Evolutionary conservation across 75 land plant species (phyloP).

Genomic region (Cupressus sempervirens): DNA sequence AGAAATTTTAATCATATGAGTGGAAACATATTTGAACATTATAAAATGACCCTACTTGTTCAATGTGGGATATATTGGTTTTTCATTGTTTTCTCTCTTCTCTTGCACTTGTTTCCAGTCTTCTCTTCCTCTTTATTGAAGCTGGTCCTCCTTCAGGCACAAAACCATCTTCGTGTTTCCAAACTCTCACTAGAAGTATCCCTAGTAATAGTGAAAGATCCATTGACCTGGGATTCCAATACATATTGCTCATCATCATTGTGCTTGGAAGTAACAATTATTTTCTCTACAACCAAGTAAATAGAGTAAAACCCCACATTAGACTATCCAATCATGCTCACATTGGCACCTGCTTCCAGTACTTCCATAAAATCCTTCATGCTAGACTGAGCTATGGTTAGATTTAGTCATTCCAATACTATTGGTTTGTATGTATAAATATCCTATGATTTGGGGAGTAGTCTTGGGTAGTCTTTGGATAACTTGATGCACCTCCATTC

Average conservation of each 20-base stretch:
- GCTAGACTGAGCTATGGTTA: conserved; percentile 28
- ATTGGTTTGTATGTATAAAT: no score
- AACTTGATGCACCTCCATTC: no score
- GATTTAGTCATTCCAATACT: no score
- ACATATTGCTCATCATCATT: conserved; percentile 59
- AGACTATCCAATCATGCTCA: conserved; percentile 49
- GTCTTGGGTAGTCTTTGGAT: no score
- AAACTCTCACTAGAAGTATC: conserved; percentile 49
- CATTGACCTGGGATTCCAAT: conserved; percentile 57
- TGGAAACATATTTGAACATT: no score
- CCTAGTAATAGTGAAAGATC: conserved; percentile 53
- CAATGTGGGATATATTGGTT: no score
- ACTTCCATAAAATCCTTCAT: conserved; percentile 40
- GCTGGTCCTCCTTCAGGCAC: conserved; percentile 47
- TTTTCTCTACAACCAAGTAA: conserved; percentile 39
- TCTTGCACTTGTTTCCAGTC: no score
- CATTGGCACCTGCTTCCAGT: conserved; percentile 29
- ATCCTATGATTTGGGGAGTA: no score
- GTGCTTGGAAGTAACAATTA: conserved; percentile 27
- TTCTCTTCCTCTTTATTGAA: no score
- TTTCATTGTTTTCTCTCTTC: no score
- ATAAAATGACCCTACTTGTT: no score
- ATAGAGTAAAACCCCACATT: conserved; percentile 59
- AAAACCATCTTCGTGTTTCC: conserved; percentile 52
- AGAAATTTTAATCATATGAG: no score